Percentiles rank a stretch among this genome's conserved stretches.
These are phyloP conservation scores for Talaromyces thailandensis DNA, from an alignment of 495 filamentous ascomycete genomes.

Conservation along the genomic window DNA sequence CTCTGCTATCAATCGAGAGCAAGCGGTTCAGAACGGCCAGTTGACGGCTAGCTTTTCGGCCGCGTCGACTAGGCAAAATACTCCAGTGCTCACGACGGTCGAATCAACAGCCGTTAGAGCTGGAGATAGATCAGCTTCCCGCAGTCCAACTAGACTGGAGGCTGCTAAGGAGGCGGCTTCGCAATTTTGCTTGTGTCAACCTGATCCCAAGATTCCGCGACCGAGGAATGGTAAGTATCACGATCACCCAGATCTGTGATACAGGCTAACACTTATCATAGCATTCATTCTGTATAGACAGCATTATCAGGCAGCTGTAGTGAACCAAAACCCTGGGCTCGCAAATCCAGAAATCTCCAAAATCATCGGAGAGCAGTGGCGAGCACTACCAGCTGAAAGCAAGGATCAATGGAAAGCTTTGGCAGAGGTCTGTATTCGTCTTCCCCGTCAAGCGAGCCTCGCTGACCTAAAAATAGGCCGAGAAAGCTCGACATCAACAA, in stretches of 20 bases:
- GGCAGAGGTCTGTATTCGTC: slow-evolving; percentile 54
- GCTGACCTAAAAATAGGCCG: slow-evolving; percentile 47
- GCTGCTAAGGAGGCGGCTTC: slow-evolving; percentile 26
- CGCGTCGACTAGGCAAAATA: neutral
- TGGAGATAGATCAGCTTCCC: slow-evolving; percentile 23
- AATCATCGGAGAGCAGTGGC: slow-evolving; percentile 93
- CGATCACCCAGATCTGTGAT: neutral
- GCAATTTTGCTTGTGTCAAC: slow-evolving; percentile 87
- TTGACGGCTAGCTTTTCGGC: neutral
- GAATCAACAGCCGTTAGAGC: neutral
- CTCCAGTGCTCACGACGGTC: neutral
- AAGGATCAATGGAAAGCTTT: slow-evolving; percentile 84
- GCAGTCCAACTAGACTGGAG: slow-evolving; percentile 24
- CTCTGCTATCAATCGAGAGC: slow-evolving; percentile 18
- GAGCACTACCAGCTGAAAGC: slow-evolving; percentile 57
- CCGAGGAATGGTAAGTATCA: slow-evolving; percentile 82
- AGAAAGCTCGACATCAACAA: slow-evolving; percentile 81
- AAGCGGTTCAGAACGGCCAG: slow-evolving; percentile 8
- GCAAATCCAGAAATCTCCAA: slow-evolving; percentile 98
- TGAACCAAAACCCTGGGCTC: slow-evolving; percentile 74
- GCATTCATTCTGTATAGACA: slow-evolving; percentile 98
- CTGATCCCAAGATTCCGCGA: slow-evolving; percentile 85
- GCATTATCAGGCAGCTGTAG: slow-evolving; percentile 76
- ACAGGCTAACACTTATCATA: slow-evolving; percentile 22
- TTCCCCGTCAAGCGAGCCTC: neutral